Base-by-base conservation (phyloP, 495 filamentous ascomycete species). In the Viridothelium virens region DNA sequence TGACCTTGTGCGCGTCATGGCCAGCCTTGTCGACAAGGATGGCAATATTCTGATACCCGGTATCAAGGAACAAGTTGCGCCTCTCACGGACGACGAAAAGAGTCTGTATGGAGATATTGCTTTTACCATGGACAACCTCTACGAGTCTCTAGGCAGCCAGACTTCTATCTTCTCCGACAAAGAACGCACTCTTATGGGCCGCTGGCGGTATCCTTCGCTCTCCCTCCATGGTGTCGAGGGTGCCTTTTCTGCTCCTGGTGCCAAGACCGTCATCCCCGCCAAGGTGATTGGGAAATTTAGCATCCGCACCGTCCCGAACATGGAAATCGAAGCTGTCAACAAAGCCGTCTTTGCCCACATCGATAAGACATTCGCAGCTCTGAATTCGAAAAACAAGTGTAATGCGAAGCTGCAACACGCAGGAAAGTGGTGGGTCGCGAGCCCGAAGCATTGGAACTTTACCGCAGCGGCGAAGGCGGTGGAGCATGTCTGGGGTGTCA, bases 401-500 rank as follows among this genome's bases (percentile, higher is more conserved):
- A 89, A 91, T 70, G 86, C 90, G 31, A 85, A 81, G 68, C 82
- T 92, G 18, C 85, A 89, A 76, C 95, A 99, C 78, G 85, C 86
- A 63, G 94, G 94, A 39, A 96, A 96, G 75, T 99, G 94, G 94
- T 99, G 94, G 94, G 92, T 96, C 36, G 90, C 95, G 31, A 90
- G 86, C 71, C 95, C 94, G 12, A 93, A 94, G 75, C 94, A 97
- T 82, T 96, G 93, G 92, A 99, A 97, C 82, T 99, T 97, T 78
- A 81, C 83, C 34, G 94, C 94, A 31, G 94, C 94, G 9, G 83
- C 86, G 72, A 97, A 96, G 82, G 94, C 94, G 12, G 91, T 92
- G 16, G 85, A 96, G 79, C 84, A 89, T 50, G 95, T 99, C 33
- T 99, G 91, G 79, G 89, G 89, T 25, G 87, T 94, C 59, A 84